phyloP scores from a whole-genome alignment of 129 eudicot species.

The Helichrysum umbraculigerum region DNA sequence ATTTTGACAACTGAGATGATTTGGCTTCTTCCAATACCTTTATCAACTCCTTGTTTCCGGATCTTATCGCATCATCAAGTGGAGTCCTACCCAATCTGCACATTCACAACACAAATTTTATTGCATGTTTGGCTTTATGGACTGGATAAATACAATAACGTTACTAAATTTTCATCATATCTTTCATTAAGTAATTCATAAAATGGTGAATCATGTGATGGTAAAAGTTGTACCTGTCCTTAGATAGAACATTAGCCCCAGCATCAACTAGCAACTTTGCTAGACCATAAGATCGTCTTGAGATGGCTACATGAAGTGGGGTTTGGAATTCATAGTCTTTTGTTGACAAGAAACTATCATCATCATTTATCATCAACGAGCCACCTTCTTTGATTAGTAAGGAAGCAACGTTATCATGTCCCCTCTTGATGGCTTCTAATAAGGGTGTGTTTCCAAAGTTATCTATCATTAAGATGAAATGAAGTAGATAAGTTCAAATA shows the following conservation, averaged over 20 bases:
- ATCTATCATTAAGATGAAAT: slow-evolving; percentile 44
- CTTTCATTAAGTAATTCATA: background rate
- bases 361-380: slow-evolving; percentile 45
- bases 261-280: slow-evolving; percentile 79
- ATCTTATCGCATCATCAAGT: slow-evolving; percentile 54
- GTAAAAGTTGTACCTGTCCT: slow-evolving; percentile 62
- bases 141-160: background rate
- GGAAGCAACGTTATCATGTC: slow-evolving; percentile 69
- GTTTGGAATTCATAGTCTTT: slow-evolving; percentile 81
- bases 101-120: no score
- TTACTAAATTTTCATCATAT: no score
- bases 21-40: slow-evolving; percentile 67
- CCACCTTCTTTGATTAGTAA: slow-evolving; percentile 64
- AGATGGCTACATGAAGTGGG: slow-evolving; percentile 86
- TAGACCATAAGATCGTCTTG: slow-evolving; percentile 64
- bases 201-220: slow-evolving; percentile 9
- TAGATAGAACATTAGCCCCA: slow-evolving; percentile 79
- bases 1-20: slow-evolving; percentile 38
- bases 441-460: slow-evolving; percentile 83
- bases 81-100: slow-evolving; percentile 24
- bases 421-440: slow-evolving; percentile 78
- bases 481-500: slow-evolving; percentile 19
- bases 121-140: no score
- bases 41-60: slow-evolving; percentile 58
- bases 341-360: slow-evolving; percentile 39